Percentiles rank a stretch among this genome's conserved stretches.
These are phyloP conservation scores for Trifolium fragiferum DNA, from an alignment of 306 rosid genomes.

Conservation along the genomic window DNA sequence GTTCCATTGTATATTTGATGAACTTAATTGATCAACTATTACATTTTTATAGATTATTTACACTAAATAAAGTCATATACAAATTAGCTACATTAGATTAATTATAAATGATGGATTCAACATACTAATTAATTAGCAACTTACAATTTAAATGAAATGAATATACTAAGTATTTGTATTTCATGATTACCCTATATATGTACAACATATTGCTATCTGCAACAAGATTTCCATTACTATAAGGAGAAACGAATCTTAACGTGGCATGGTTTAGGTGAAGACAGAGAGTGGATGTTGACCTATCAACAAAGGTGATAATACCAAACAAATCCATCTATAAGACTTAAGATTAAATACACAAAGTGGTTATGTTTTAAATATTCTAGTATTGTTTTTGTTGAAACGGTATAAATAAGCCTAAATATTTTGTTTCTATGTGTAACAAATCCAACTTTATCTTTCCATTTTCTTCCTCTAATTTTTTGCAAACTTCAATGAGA, in stretches of 20 bases:
- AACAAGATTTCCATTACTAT: slow-evolving; percentile 48
- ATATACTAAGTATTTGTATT: neutral
- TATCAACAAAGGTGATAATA: slow-evolving; percentile 76
- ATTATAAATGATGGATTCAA: neutral
- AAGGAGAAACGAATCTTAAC: slow-evolving; percentile 70
- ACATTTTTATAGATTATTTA: too few relatives aligned
- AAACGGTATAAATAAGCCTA: slow-evolving; percentile 55
- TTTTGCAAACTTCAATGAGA: slow-evolving; percentile 49
- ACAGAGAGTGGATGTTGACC: slow-evolving; percentile 90
- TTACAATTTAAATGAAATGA: neutral
- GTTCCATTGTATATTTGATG: too few relatives aligned
- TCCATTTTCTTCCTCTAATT: slow-evolving; percentile 13
- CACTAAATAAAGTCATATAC: slow-evolving; percentile 33
- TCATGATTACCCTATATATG: neutral
- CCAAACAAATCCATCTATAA: slow-evolving; percentile 75
- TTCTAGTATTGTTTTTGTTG: slow-evolving; percentile 56
- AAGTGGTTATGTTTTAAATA: slow-evolving; percentile 55
- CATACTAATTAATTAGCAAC: too few relatives aligned
- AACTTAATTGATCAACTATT: too few relatives aligned
- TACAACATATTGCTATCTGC: slow-evolving; percentile 3
- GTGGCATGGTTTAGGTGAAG: slow-evolving; percentile 88
- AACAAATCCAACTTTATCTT: slow-evolving; percentile 44
- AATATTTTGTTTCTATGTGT: slow-evolving; percentile 9
- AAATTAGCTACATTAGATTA: slow-evolving; percentile 21
- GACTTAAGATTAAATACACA: slow-evolving; percentile 47